Percentiles rank a stretch among this genome's conserved stretches.
Conservation (phyloP, 1,139 yeast genomes). For the Kodamaea plutei region DNA sequence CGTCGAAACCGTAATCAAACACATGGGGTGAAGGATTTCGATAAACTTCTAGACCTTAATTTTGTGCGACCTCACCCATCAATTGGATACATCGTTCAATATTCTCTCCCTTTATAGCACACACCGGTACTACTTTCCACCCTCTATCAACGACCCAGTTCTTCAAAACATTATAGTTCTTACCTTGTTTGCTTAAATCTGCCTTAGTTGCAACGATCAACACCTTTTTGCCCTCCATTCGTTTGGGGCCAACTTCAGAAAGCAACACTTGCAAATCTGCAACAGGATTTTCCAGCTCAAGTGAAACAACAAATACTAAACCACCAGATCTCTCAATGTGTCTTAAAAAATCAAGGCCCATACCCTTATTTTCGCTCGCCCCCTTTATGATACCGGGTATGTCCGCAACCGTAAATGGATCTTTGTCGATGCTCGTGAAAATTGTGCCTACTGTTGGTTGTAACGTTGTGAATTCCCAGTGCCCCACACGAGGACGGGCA, state of each 20-base stretch:
- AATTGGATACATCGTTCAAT: conserved; percentile 61
- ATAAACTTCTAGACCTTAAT: too few relatives aligned
- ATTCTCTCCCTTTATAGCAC: conserved; percentile 72
- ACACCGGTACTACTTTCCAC: conserved; percentile 81
- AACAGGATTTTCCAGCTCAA: conserved; percentile 62
- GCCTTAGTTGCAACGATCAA: conserved; percentile 90
- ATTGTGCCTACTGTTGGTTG: conserved; percentile 93
- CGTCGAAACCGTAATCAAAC: too few relatives aligned
- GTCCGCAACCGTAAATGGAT: conserved; percentile 90
- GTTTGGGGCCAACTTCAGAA: conserved; percentile 62
- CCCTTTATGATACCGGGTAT: conserved; percentile 94
- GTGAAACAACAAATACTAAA: conserved; percentile 76
- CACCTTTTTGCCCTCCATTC: conserved; percentile 57
- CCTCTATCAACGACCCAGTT: conserved; percentile 35
- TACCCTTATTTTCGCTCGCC: conserved; percentile 79
- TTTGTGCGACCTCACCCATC: conserved; percentile 76
- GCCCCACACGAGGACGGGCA: conserved; percentile 90
- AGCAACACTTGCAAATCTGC: conserved; percentile 58
- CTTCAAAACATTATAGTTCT: conserved; percentile 40
- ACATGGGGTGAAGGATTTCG: too few relatives aligned
- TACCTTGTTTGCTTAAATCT: conserved; percentile 56
- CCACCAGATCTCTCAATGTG: conserved; percentile 93
- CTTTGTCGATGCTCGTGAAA: conserved; percentile 57
- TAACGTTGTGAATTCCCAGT: conserved; percentile 94
- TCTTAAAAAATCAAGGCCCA: conserved; percentile 88